Base-by-base conservation (phyloP, 495 filamentous ascomycete genomes). In the Echria macrotheca region DNA sequence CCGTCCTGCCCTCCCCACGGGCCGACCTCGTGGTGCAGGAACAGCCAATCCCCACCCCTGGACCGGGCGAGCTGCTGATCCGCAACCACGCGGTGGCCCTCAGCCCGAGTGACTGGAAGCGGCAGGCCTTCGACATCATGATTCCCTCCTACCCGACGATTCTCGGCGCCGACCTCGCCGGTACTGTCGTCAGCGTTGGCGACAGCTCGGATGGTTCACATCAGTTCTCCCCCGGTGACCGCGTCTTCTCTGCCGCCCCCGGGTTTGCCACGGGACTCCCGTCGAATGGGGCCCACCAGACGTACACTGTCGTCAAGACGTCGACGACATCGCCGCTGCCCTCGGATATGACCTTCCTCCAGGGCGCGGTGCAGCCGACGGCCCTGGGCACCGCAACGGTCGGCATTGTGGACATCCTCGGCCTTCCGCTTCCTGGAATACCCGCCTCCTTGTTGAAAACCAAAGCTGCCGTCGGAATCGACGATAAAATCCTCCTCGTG, bases 91-190 rank as follows among this genome's bases (percentile, higher is more conserved):
- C 69, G 17, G 36, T 70, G 7, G 69, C 69, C 32, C 57, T 72
- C 54, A 74, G 72, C 57, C 69, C 73, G 4, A 53, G 74, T 28
- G 79, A 81, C 49, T 67, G 62, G 45, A 51, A 52, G 12, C 60
- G 69, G 18, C 73, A 79, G 54, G 38, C 42, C 18, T 47, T 31
- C 9, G 65, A 59, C 23, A 24, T 49, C 11, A 10, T 57, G 1
- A 31, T 65, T 15, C 60, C 67, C 29, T 31, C 51, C 28, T 79
- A 74, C 44, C 79, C 79, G 1, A 52, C 58, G 23, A 65, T 80
- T 36, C 58, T 80, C 2, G 79, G 81, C 25, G 52, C 51, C 47
- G 81, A 82, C 47, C 58, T 74, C 28, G 69, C 73, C 5, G 81
- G 81, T 17, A 62, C 65, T 12, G 66, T 83, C 5, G 59, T 63